Evolutionary conservation across 2,329 filamentous ascomycete genomes (phyloP).

Genomic region (Neonectria ditissima): DNA sequence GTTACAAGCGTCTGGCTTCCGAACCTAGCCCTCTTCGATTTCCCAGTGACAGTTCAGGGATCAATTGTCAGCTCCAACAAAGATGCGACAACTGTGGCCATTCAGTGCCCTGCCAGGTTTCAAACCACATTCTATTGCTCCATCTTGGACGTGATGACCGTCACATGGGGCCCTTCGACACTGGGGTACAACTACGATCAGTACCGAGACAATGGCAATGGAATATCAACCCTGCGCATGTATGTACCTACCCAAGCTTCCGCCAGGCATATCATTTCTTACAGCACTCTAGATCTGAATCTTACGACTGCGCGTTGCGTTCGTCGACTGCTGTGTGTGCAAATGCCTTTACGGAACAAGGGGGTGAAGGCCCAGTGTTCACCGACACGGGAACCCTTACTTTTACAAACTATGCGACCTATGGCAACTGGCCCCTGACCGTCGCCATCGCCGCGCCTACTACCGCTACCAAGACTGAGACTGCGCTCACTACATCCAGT

Average conservation of each 20-base stretch:
- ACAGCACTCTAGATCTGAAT: background rate
- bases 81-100: background rate
- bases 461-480: background rate
- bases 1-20: no score
- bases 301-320: background rate
- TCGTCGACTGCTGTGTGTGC: background rate
- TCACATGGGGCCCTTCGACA: background rate
- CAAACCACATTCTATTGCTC: background rate
- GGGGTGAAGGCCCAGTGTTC: background rate
- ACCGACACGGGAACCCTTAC: background rate
- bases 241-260: background rate
- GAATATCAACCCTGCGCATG: background rate
- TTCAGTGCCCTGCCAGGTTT: background rate
- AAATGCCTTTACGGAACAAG: background rate
- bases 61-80: background rate
- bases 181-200: background rate
- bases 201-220: background rate
- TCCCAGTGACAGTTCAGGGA: background rate
- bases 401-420: background rate
- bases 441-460: background rate
- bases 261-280: background rate
- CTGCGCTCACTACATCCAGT: background rate
- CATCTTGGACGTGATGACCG: background rate
- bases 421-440: background rate
- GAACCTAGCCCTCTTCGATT: no score